Base-by-base conservation (phyloP, 169 alveolate genomes). In the Plasmodium vivax region DNA sequence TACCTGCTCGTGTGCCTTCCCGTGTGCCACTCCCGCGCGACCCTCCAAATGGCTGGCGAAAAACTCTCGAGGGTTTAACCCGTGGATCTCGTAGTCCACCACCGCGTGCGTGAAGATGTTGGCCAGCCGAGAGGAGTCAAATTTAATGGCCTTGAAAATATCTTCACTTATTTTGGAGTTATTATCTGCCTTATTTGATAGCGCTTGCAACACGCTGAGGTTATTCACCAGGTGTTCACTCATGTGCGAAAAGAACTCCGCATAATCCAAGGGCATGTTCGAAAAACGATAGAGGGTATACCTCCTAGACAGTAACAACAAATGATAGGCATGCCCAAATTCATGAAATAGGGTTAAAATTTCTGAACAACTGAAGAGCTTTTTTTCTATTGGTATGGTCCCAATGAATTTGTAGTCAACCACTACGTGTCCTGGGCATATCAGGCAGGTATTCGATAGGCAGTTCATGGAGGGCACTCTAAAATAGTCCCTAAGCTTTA, bases 271-370 rank as follows among this genome's bases (percentile, higher is more conserved):
- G 2, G 94, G 94, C 14, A 90, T 80, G 9, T 80, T 90, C 16
- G 38, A 62, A 14, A 90, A 62, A 16, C 62, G 72, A 45, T 68
- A 80, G 62, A 90, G 34, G 30, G 5, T 4, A 62, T 80, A 68
- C 19, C 58, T 90, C 54, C 36, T 58, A 23, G 94, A 90, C 16
- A 90, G 68, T 62, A 90, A 71, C 68, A 90, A 81, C 47, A 90
- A 81, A 90, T 90, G 94, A 81, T 90, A 90, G 0, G 94, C 94
- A 80, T 90, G 94, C 1, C 94, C 94, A 71, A 90, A 90, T 68
- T 90, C 94, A 51, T 90, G 94, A 90, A 90, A 90, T 45, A 90
- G 47, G 34, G 92, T 90, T 80, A 80, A 7, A 16, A 90, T 71
- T 90, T 90, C 94, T 3, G 94, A 90, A 3, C 43, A 16, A 81